Base-by-base conservation (phyloP, 2,329 filamentous ascomycete genomes). In the Fusarium continuum region DNA sequence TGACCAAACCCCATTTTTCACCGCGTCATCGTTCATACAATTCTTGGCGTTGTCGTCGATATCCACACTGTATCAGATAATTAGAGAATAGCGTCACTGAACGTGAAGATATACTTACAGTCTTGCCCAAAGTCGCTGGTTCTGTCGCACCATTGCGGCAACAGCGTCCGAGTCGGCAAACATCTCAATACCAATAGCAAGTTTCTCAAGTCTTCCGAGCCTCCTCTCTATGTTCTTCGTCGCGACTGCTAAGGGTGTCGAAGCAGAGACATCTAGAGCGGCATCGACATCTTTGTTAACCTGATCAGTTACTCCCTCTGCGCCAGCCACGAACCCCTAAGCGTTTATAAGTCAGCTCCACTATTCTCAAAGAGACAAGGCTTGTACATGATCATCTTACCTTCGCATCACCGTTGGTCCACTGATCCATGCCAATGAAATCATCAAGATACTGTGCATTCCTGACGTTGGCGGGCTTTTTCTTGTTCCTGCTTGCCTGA, bases 391-490 rank as follows among this genome's bases (percentile, higher is more conserved):
- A n/a, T n/a, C n/a, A 20, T 14, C 31, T 29, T 52, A 61, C 56
- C 56, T 63, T 61, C 10, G 51, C 34, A 19, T 19, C 2, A 1
- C 36, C 32, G 6, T 63, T 63, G 1, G 53, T 39, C 32, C 41
- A 52, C 1, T 61, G 28, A 4, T 63, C 43, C 60, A 63, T 61
- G 0, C 43, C 61, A 7, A 64, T 47, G 10, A 64, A 51, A 10
- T 64, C 57, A 0, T 58, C 32, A 0, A 61, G 19, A 16, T 45
- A 64, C 4, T 48, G 17, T 0, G 32, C 23, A 0, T 20, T 4
- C 1, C 4, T 40, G 1, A 41, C 20, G n/a, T n/a, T n/a, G 5
- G n/a, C 22, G 2, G n/a, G 16, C n/a, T 20, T n/a, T 9, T 32
- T 31, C 23, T 36, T 8, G 7, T 19, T 3, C n/a, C n/a, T n/a